Evolutionary conservation across 2,329 filamentous ascomycete genomes (phyloP), one percentile per base, ranked within the genome.

Genomic region (Pseudohalonectria lignicola): DNA sequence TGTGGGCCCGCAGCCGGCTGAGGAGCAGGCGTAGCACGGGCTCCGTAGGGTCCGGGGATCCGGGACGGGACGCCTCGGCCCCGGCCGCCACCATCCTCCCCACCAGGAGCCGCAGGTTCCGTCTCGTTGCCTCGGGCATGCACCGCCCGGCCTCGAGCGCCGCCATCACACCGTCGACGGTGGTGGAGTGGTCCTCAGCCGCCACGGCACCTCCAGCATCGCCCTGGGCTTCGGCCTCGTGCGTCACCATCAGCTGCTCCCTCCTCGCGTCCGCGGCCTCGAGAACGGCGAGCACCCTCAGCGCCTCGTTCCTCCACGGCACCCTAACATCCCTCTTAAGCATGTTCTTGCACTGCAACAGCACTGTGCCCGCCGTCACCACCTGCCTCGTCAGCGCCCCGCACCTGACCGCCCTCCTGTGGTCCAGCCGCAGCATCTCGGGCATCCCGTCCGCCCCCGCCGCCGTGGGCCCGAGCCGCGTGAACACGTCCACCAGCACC

Each of bases 341-440:
- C 7, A 90, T 66, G 48, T 87, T 90, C 63, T 92, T 92, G 56
- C 80, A 82, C 37, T 86, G 86, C 12, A 90, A 62, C 20, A 88
- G 63, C 34, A 90, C 80, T 0, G 83, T 80, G 1, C 81, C 82
- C 4, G 82, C 74, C 1, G 82, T 82, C 17, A 84, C 74, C 48
- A 90, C 79, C 32, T 76, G 72, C 33, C 80, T 60, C 1, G 76
- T 67, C 41, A 76, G 66, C 19, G 61, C 55, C 8, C 76, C 72
- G 34, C 76, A 69, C 17, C 67, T 66, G 3, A 62, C 57, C 31
- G 86, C 72, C 13, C 84, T 80, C 38, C 68, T 71, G 30, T 66
- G 54, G 48, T 92, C 85, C 2, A 90, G 70, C 12, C 67, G 66
- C 16, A 92, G 70, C 43, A 85, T 88, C 53, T 90, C 85, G 1